phyloP scores from a whole-genome alignment of 305 asterid species.

The Fraxinus sp. region DNA sequence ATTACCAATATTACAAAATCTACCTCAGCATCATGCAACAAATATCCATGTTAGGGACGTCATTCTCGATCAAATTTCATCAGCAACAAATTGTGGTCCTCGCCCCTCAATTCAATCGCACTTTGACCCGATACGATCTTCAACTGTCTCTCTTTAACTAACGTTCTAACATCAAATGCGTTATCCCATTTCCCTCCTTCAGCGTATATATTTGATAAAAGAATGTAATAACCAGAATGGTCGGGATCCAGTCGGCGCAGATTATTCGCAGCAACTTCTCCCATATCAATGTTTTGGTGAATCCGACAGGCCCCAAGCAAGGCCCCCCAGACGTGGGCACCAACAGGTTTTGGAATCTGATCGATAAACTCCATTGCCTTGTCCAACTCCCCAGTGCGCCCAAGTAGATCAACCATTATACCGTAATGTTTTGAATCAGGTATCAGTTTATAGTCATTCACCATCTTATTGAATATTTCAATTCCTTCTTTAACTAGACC shows the following conservation, averaged over 20 bases:
- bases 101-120: conserved; percentile 34
- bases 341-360: conserved; percentile 39
- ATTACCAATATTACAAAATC: neutral
- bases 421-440: conserved; percentile 68
- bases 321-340: conserved; percentile 69
- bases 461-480: conserved; percentile 48
- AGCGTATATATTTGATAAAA: conserved; percentile 67
- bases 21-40: conserved; percentile 2
- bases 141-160: conserved; percentile 44
- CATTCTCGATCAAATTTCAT: conserved; percentile 21
- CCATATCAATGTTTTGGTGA: conserved; percentile 53
- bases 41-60: conserved; percentile 9
- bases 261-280: conserved; percentile 56
- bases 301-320: conserved; percentile 64
- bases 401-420: conserved; percentile 62
- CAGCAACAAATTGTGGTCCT: conserved; percentile 33
- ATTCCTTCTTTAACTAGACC: conserved; percentile 70
- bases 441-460: conserved; percentile 39
- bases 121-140: conserved; percentile 48
- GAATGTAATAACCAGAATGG: conserved; percentile 49
- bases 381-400: conserved; percentile 59
- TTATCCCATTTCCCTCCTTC: conserved; percentile 57
- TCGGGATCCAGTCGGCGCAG: conserved; percentile 39
- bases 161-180: conserved; percentile 53
- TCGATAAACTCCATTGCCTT: conserved; percentile 52